Evolutionary conservation across 164 flowering plant genomes (phyloP).

Genomic region (grape (Vitis vinifera)): ASM3070453v1 NC_081810.1:22888001-22888500

Average conservation of each 20-base stretch:
- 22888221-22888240: conserved; percentile 85
- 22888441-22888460: conserved; percentile 54
- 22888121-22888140: conserved; percentile 13
- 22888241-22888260: conserved; percentile 71
- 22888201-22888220: conserved; percentile 75
- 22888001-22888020: too few relatives aligned
- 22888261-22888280: conserved; percentile 70
- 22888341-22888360: conserved; percentile 56
- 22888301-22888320: conserved; percentile 78
- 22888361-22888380: conserved; percentile 77
- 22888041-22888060: too few relatives aligned
- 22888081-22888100: too few relatives aligned
- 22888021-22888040: too few relatives aligned
- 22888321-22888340: conserved; percentile 82
- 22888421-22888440: conserved; percentile 36
- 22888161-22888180: conserved; percentile 99
- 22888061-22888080: too few relatives aligned
- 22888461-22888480: conserved; percentile 47
- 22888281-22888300: conserved; percentile 63
- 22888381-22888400: conserved; percentile 49
- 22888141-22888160: conserved; percentile 97
- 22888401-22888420: conserved; percentile 32
- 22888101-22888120: too few relatives aligned
- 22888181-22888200: conserved; percentile 94
- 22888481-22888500: conserved; percentile 87